These are phyloP conservation scores for Colletotrichum destructivum DNA, from an alignment of 2,329 filamentous ascomycete species.

Conservation along the genomic window DNA sequence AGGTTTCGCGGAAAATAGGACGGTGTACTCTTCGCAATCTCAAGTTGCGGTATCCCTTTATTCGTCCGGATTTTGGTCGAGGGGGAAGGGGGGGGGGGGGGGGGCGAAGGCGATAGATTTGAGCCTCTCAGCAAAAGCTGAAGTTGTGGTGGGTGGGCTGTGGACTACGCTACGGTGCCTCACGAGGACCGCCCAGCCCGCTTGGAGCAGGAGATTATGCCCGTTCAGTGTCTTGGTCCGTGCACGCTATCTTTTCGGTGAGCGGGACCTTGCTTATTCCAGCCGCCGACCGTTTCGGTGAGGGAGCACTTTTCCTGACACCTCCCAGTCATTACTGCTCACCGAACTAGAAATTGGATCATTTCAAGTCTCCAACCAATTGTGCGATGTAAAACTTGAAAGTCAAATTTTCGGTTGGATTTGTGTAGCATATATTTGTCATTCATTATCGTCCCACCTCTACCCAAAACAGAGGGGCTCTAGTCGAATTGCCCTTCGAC, in stretches of 20 bases:
- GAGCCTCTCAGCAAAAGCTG: conserved; percentile 41
- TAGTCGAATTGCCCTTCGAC: background rate
- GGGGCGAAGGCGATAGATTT: conserved; percentile 29
- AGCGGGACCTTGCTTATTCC: conserved; percentile 19
- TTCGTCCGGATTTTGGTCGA: conserved; percentile 13
- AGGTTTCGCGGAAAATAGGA: conserved; percentile 17
- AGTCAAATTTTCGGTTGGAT: background rate
- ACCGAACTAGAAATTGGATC: background rate
- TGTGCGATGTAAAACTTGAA: background rate
- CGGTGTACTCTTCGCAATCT: conserved; percentile 2
- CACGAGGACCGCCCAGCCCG: conserved; percentile 38
- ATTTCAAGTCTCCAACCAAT: background rate
- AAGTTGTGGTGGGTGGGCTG: conserved; percentile 41
- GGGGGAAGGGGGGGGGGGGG: conserved; percentile 11
- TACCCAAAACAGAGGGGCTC: background rate
- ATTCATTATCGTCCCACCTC: background rate
- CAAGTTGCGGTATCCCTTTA: conserved; percentile 19
- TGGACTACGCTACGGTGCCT: conserved; percentile 37
- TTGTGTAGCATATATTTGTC: background rate
- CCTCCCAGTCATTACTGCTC: background rate
- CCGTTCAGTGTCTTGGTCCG: conserved; percentile 30
- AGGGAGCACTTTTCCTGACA: background rate
- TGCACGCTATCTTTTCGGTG: conserved; percentile 2
- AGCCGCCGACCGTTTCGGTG: conserved; percentile 3
- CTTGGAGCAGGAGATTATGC: conserved; percentile 34